Conservation (phyloP, 2,329 filamentous ascomycete genomes). For the Onygenales sp. region DNA sequence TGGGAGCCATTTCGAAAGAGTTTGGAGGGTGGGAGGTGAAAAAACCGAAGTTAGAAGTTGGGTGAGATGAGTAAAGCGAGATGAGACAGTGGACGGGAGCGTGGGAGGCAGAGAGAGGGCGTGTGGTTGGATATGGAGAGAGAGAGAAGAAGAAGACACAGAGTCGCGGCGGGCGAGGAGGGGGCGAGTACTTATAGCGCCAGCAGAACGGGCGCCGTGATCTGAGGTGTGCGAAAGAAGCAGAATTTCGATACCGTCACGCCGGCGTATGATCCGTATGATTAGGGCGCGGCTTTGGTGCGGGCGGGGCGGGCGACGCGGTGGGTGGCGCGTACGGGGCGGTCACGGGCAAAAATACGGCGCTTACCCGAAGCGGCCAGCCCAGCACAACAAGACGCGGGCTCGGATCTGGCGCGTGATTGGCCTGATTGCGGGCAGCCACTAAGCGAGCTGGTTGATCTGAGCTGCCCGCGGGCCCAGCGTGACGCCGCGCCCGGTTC, state of each 20-base stretch:
- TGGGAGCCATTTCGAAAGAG: constrained; percentile 69
- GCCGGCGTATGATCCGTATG: constrained; percentile 36
- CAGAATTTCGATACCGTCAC: constrained; percentile 39
- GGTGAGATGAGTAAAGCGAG: not conserved
- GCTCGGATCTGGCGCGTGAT: constrained; percentile 28
- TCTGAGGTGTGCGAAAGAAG: constrained; percentile 33
- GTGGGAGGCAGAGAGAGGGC: constrained; percentile 12
- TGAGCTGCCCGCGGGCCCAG: constrained; percentile 29
- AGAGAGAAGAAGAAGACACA: constrained; percentile 24
- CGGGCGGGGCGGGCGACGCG: not conserved
- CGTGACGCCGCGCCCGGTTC: constrained; percentile 33
- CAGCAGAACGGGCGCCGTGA: constrained; percentile 29
- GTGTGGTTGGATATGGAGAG: constrained; percentile 14
- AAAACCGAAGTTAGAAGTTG: constrained; percentile 12
- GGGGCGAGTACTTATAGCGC: constrained; percentile 36
- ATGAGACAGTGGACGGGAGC: constrained; percentile 6
- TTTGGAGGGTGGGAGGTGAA: constrained; percentile 19
- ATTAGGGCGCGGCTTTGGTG: constrained; percentile 19
- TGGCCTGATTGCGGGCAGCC: constrained; percentile 31
- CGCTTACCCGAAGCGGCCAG: constrained; percentile 10
- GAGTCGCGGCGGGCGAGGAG: constrained; percentile 29
- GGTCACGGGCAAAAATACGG: constrained; percentile 1
- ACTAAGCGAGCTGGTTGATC: constrained; percentile 30
- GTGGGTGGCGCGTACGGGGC: constrained; percentile 3
- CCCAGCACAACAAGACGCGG: constrained; percentile 6